These are phyloP conservation scores for Paecilomyces sp. DNA, from an alignment of 2,329 filamentous ascomycete genomes.

Conservation along the genomic window DNA sequence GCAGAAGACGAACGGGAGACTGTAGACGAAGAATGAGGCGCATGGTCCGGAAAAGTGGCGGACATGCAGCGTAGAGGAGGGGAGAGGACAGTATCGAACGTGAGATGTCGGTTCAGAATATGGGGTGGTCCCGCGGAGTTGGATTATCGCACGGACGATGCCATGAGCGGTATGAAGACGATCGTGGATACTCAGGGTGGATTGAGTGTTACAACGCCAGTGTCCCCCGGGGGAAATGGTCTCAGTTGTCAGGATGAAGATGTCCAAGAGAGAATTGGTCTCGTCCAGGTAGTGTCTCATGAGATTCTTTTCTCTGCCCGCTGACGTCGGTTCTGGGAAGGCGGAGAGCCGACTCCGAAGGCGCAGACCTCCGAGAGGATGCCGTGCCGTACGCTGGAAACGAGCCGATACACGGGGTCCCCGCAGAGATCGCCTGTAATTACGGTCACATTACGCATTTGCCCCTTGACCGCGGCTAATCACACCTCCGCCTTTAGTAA, in stretches of 20 bases:
- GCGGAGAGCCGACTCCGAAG: conserved; percentile 2
- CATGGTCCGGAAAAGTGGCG: conserved; percentile 21
- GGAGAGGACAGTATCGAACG: conserved; percentile 4
- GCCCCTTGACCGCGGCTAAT: not conserved
- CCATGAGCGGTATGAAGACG: conserved; percentile 8
- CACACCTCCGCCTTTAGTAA: not conserved
- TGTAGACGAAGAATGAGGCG: conserved; percentile 12
- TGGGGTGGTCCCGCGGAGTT: conserved; percentile 15
- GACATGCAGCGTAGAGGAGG: conserved; percentile 14
- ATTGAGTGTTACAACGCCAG: not conserved
- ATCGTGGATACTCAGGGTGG: conserved; percentile 2
- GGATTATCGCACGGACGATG: conserved; percentile 21
- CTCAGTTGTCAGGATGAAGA: not conserved
- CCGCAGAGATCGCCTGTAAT: conserved; percentile 9
- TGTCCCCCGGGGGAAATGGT: not conserved
- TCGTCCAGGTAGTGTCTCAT: not conserved
- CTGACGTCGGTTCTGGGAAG: conserved; percentile 14
- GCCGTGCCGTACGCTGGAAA: conserved; percentile 15
- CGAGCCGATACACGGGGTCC: conserved; percentile 24
- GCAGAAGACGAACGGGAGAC: conserved; percentile 3
- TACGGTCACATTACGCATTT: conserved; percentile 11
- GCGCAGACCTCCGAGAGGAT: not conserved
- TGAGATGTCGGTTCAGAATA: conserved; percentile 10
- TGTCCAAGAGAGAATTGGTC: not conserved
- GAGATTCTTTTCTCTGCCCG: conserved; percentile 1